Evolutionary conservation across 768 basidiomycete species (phyloP).

Genomic region (Auriscalpium orientale): DNA sequence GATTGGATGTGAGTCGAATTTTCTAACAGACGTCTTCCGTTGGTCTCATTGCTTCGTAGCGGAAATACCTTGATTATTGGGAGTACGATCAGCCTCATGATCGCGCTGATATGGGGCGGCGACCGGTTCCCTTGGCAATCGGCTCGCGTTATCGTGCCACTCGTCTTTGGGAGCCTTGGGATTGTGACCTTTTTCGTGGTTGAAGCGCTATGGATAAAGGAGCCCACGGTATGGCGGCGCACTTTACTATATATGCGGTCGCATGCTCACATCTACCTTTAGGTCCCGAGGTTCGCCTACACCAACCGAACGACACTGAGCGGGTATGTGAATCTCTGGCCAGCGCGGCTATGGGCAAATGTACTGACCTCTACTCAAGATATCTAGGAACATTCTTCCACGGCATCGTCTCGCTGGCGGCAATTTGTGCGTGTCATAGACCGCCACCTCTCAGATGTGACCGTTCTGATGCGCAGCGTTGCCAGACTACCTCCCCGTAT

Average conservation of each 20-base stretch:
- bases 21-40: background rate
- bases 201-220: constrained; percentile 14
- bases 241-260: background rate
- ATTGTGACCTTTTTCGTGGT: constrained; percentile 19
- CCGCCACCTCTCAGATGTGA: too few relatives aligned
- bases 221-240: background rate
- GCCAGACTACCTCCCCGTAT: constrained; percentile 22
- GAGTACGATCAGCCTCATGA: constrained; percentile 13
- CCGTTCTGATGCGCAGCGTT: too few relatives aligned
- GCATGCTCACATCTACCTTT: constrained; percentile 4
- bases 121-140: constrained; percentile 23
- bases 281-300: constrained; percentile 17
- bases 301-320: constrained; percentile 21
- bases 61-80: constrained; percentile 20
- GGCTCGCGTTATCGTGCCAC: constrained; percentile 22
- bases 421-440: constrained; percentile 7
- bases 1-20: background rate
- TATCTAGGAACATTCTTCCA: constrained; percentile 8
- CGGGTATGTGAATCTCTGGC: constrained; percentile 1
- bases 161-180: constrained; percentile 22
- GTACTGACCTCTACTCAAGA: background rate
- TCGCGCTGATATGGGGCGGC: constrained; percentile 23
- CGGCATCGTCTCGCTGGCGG: constrained; percentile 7
- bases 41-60: background rate
- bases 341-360: background rate